Base-by-base conservation (phyloP, 2,329 filamentous ascomycete species). In the Erysiphe neolycopersici region DNA sequence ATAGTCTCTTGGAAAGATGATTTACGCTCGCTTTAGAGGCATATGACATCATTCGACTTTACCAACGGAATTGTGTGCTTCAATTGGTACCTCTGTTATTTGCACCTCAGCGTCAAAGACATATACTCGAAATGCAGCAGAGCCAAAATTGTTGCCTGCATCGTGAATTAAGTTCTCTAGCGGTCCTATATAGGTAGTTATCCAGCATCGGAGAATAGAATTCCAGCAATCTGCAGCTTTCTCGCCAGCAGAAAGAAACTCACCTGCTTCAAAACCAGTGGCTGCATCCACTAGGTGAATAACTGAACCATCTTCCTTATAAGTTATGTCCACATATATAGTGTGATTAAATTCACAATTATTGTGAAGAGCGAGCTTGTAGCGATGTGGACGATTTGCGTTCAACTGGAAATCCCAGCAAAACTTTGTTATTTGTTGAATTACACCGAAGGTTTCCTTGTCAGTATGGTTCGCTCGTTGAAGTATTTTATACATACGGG, bases 61-160 rank as follows among this genome's bases (percentile, higher is more conserved):
- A n/a, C 44, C 42, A 8, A 46, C 41, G 8, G 41, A 46, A 13
- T 46, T 41, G 31, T 46, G 35, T 3, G 41, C 38, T 31, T 46
- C 38, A 4, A 44, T 31, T 2, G 41, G 42, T 4, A 44, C 29
- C 22, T 22, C 42, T 13, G 22, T 46, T 1, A 29, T 16, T 1
- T 33, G 9, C 5, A 42, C 33, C 18, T 40, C 30, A 13, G 36
- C 17, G 3, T n/a, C 43, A 42, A 6, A 18, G 9, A 9, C n/a
- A 12, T 31, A 8, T 26, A 38, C 14, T 17, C 38, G 30, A 19
- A 47, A 46, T 31, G 39, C 35, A n/a, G 43, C 42, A 36, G 29
- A 45, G 3, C 37, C 19, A 38, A 46, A 47, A 26, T 45, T 47
- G 16, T 41, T 43, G n/a, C 43, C 46, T 17, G 30, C 37, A 40